Percentiles rank a stretch among this genome's conserved stretches.
Evolutionary conservation across 2,329 filamentous ascomycete genomes (phyloP).

Genomic region (Sporothrix curviconia): DNA sequence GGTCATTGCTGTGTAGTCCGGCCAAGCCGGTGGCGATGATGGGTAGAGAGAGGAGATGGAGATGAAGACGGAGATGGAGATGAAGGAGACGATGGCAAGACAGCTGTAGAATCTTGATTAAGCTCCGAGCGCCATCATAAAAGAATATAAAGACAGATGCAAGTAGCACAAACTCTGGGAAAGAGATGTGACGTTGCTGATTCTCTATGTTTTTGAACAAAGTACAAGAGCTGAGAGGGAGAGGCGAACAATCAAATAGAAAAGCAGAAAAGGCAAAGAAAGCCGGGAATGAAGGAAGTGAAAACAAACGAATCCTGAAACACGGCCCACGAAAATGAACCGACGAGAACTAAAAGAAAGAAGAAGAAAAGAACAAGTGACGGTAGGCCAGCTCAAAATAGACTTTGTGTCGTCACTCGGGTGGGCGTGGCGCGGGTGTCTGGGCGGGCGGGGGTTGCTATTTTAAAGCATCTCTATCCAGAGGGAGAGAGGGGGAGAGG

Average conservation of each 20-base stretch:
- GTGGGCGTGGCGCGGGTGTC: background rate
- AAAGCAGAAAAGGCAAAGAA: background rate
- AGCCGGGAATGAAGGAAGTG: background rate
- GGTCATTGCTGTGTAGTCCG: constrained; percentile 31
- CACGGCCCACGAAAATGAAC: background rate
- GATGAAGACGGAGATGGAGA: background rate
- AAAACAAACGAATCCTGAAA: background rate
- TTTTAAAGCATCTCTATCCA: no score
- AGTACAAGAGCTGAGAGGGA: background rate
- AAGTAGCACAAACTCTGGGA: background rate
- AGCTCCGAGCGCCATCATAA: no score
- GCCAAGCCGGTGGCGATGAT: background rate
- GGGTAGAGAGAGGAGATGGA: background rate
- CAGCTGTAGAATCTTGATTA: no score
- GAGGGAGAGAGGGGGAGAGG: no score
- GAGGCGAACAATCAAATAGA: constrained; percentile 4
- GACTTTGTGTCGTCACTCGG: constrained; percentile 1
- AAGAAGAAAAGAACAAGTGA: background rate
- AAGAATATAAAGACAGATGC: background rate
- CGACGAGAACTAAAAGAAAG: background rate
- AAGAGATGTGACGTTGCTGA: background rate
- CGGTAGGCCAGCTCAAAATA: background rate
- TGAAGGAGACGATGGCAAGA: background rate
- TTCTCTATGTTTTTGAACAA: background rate
- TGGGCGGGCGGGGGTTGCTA: no score